These are phyloP conservation scores for Penicillium verhagenii DNA, from an alignment of 495 filamentous ascomycete species.

Conservation along the genomic window DNA sequence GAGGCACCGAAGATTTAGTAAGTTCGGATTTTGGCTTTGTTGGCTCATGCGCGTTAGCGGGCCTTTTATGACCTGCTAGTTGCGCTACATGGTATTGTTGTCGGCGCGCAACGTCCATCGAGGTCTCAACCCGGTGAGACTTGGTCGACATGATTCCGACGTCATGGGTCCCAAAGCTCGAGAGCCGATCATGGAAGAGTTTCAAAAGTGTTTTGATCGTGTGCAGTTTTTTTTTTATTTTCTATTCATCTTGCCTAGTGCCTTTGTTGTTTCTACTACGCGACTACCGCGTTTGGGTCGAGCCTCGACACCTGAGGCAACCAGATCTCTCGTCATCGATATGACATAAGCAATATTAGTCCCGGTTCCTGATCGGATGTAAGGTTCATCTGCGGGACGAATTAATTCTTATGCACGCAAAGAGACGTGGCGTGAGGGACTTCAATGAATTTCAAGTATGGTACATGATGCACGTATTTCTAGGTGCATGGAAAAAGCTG, in stretches of 20 bases:
- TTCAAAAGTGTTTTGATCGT: neutral
- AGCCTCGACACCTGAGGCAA: neutral
- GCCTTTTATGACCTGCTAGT: conserved; percentile 45
- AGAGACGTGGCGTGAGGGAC: neutral
- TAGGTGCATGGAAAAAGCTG: neutral
- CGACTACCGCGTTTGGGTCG: conserved; percentile 5
- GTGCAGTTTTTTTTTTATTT: neutral
- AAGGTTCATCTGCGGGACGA: no score
- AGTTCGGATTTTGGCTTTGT: neutral
- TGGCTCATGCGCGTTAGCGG: conserved; percentile 10
- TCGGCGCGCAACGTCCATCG: conserved; percentile 45
- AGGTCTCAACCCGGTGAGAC: conserved; percentile 45
- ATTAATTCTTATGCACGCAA: neutral
- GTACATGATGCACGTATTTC: neutral
- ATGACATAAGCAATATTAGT: neutral
- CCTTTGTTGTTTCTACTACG: conserved; percentile 2
- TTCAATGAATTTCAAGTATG: neutral
- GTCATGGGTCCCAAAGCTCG: conserved; percentile 17
- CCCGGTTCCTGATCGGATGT: neutral
- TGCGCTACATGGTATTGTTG: conserved; percentile 36
- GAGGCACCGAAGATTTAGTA: conserved; percentile 1
- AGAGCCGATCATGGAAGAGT: neutral
- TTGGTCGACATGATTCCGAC: conserved; percentile 29
- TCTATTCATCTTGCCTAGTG: neutral
- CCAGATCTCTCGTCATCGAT: neutral